These are phyloP conservation scores for Centrapalus pauciflorus DNA, from an alignment of 129 eudicot genomes.

Conservation along the genomic window DNA sequence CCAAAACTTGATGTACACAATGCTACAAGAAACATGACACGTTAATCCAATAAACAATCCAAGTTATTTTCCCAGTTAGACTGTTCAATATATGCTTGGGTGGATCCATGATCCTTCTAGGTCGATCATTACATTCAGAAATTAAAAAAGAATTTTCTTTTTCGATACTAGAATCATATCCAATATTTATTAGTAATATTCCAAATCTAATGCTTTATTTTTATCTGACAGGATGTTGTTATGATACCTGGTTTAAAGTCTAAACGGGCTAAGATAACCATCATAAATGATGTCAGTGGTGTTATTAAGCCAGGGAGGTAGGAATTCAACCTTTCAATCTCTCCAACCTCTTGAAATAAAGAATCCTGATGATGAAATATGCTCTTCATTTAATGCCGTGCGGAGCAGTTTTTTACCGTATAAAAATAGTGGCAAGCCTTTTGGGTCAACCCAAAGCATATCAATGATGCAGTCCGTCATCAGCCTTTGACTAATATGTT, in stretches of 20 bases:
- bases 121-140: too few relatives aligned
- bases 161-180: too few relatives aligned
- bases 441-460: neutral
- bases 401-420: neutral
- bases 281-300: conserved; percentile 57
- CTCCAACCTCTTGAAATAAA: neutral
- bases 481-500: neutral
- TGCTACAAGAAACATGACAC: too few relatives aligned
- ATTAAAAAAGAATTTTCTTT: too few relatives aligned
- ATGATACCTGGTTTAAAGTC: conserved; percentile 50
- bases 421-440: neutral
- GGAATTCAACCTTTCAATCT: neutral
- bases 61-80: neutral
- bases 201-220: neutral
- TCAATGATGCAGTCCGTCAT: neutral
- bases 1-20: too few relatives aligned
- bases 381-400: neutral
- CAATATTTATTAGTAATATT: neutral
- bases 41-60: neutral
- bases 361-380: neutral
- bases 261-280: conserved; percentile 43
- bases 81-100: too few relatives aligned
- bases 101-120: too few relatives aligned
- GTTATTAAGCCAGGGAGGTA: conserved; percentile 82
- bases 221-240: conserved; percentile 32